Conservation (phyloP, 768 basidiomycete genomes). For the Crucibulum laeve region DNA sequence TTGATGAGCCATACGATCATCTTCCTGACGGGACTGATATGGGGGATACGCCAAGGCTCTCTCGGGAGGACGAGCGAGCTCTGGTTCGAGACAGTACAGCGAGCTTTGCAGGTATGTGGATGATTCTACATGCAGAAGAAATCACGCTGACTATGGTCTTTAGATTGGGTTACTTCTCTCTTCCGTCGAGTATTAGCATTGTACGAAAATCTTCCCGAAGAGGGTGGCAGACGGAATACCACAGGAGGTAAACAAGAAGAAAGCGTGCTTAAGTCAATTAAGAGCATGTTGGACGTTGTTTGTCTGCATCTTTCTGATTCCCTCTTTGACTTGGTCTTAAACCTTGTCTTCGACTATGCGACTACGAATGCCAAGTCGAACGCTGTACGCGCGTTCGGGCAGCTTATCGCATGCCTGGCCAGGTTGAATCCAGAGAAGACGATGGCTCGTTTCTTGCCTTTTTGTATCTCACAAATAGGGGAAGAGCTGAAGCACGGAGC, state of each 20-base stretch:
- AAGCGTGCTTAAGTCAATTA: constrained; percentile 70
- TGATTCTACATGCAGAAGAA: not conserved
- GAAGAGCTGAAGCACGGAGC: constrained; percentile 89
- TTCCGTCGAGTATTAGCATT: constrained; percentile 76
- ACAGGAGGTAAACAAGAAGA: constrained; percentile 87
- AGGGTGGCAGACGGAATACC: constrained; percentile 81
- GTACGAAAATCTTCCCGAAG: constrained; percentile 92
- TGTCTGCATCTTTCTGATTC: constrained; percentile 75
- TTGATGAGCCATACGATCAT: constrained; percentile 38
- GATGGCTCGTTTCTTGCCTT: constrained; percentile 75
- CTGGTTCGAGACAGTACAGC: constrained; percentile 77
- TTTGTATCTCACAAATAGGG: constrained; percentile 72
- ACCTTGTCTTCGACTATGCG: constrained; percentile 81
- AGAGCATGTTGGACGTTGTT: constrained; percentile 76
- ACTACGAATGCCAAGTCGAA: constrained; percentile 90
- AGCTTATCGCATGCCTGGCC: constrained; percentile 81
- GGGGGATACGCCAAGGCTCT: constrained; percentile 36
- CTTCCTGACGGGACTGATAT: constrained; percentile 52
- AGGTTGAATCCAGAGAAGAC: constrained; percentile 73
- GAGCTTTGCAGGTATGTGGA: constrained; percentile 60
- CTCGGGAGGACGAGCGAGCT: constrained; percentile 63
- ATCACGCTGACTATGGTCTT: constrained; percentile 1
- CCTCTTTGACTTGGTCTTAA: constrained; percentile 82
- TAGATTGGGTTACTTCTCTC: constrained; percentile 79
- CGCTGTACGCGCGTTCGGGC: constrained; percentile 86